Conservation (phyloP, 495 filamentous ascomycete genomes). For the Aspergillus avenaceus region DNA sequence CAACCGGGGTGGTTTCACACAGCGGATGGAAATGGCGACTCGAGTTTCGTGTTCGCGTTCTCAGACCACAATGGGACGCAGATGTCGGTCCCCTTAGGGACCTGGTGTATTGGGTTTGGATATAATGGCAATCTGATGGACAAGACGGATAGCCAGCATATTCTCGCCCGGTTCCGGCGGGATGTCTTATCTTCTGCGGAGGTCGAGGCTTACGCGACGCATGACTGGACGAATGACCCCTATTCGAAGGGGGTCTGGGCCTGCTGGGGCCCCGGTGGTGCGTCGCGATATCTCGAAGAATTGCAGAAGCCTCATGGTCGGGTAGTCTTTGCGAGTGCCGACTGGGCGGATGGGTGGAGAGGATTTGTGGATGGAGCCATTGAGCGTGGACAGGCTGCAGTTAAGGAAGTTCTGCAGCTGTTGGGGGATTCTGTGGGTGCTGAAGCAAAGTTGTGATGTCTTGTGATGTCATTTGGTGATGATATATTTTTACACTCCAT, state of each 20-base stretch:
- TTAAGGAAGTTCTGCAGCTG: background rate
- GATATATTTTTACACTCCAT: too few relatives aligned
- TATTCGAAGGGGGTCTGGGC: constrained; percentile 22
- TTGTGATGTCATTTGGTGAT: too few relatives aligned
- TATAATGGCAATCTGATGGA: constrained; percentile 14
- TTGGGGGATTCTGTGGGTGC: too few relatives aligned
- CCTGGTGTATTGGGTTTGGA: constrained; percentile 20
- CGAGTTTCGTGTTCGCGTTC: constrained; percentile 16
- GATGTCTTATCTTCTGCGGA: constrained; percentile 10
- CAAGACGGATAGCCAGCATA: constrained; percentile 9
- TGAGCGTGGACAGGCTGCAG: constrained; percentile 16
- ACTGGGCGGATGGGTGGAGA: constrained; percentile 27
- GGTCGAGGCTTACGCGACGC: constrained; percentile 16
- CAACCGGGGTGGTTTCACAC: constrained; percentile 10
- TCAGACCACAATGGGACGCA: constrained; percentile 22
- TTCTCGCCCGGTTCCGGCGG: constrained; percentile 1
- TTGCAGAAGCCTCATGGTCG: constrained; percentile 17
- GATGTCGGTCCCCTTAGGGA: constrained; percentile 10
- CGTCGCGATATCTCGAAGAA: constrained; percentile 12
- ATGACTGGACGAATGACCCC: constrained; percentile 29
- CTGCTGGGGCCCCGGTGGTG: constrained; percentile 16
- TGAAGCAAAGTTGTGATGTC: too few relatives aligned
- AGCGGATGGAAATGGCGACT: background rate
- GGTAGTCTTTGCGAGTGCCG: constrained; percentile 20
- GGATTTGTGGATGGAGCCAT: constrained; percentile 26